Percentiles rank a stretch among this genome's conserved stretches.
These are phyloP conservation scores for Amesomyces nigricolor DNA, from an alignment of 2,329 filamentous ascomycete genomes.

Conservation along the genomic window DNA sequence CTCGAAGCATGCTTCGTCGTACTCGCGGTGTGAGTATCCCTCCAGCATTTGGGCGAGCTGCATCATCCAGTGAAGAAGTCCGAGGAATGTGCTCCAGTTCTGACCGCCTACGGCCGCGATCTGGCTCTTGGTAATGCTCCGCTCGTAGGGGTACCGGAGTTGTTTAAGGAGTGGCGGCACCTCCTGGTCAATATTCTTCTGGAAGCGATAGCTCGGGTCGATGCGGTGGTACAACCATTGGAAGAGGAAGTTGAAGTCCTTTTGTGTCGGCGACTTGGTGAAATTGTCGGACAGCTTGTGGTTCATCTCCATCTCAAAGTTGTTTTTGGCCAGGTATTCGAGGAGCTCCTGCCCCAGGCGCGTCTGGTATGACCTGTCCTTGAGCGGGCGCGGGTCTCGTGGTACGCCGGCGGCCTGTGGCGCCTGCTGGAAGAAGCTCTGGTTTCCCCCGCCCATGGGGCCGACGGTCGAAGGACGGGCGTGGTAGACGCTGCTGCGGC, in stretches of 20 bases:
- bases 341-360: constrained; percentile 83
- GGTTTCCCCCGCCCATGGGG: constrained; percentile 58
- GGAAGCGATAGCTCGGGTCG: constrained; percentile 87
- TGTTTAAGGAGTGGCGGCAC: constrained; percentile 90
- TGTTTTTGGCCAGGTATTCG: constrained; percentile 87
- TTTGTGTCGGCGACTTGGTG: constrained; percentile 90
- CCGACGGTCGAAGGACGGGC: constrained; percentile 62
- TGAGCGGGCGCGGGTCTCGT: constrained; percentile 78
- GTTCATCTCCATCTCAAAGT: constrained; percentile 98
- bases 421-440: constrained; percentile 91
- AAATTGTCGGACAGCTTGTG: constrained; percentile 86
- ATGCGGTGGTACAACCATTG: constrained; percentile 97
- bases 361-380: constrained; percentile 72
- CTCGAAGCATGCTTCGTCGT: constrained; percentile 86
- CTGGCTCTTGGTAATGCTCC: constrained; percentile 93
- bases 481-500: constrained; percentile 79
- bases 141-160: constrained; percentile 88
- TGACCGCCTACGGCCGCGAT: constrained; percentile 91
- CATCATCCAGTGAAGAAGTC: constrained; percentile 98
- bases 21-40: constrained; percentile 68
- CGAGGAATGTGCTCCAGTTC: constrained; percentile 94
- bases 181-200: constrained; percentile 92
- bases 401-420: constrained; percentile 77
- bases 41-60: constrained; percentile 93
- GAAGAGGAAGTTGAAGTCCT: constrained; percentile 97